Percentiles rank a stretch among this genome's conserved stretches.
These are phyloP conservation scores for Saccharomyces pastorianus DNA, from an alignment of 1,139 yeast species.

Conservation along the genomic window DNA sequence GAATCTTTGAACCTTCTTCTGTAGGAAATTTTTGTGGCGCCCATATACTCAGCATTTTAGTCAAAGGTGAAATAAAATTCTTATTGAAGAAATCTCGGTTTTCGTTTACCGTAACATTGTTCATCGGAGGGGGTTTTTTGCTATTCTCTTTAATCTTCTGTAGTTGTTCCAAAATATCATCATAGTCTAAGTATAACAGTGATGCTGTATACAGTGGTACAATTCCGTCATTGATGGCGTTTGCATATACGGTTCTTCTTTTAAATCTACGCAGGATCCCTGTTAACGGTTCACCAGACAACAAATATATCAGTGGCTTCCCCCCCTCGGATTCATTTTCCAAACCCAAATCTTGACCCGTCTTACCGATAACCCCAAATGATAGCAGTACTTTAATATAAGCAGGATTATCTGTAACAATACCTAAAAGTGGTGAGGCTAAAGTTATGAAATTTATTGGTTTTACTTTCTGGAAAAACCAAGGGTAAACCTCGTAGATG, in stretches of 20 bases:
- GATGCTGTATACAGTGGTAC: slow-evolving; percentile 87
- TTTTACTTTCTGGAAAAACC: slow-evolving; percentile 51
- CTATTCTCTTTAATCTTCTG: slow-evolving; percentile 19
- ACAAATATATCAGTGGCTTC: slow-evolving; percentile 59
- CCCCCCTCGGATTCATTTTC: slow-evolving; percentile 23
- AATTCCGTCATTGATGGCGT: slow-evolving; percentile 57
- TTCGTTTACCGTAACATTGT: slow-evolving; percentile 19
- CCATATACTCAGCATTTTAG: slow-evolving; percentile 26
- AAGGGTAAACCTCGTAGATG: slow-evolving; percentile 58
- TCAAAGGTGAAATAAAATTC: slow-evolving; percentile 25
- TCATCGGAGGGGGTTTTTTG: slow-evolving; percentile 34
- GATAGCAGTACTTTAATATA: slow-evolving; percentile 74
- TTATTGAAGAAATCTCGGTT: slow-evolving; percentile 19
- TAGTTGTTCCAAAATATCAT: slow-evolving; percentile 32
- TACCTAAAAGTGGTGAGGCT: slow-evolving; percentile 82
- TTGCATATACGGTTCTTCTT: slow-evolving; percentile 41
- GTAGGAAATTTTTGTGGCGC: slow-evolving; percentile 26
- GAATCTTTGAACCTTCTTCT: slow-evolving; percentile 33
- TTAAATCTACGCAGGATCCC: slow-evolving; percentile 51
- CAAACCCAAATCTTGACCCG: slow-evolving; percentile 88
- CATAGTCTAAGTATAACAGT: slow-evolving; percentile 62
- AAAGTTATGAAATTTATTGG: slow-evolving; percentile 74
- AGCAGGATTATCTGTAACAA: slow-evolving; percentile 73
- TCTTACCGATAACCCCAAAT: slow-evolving; percentile 81
- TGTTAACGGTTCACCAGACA: slow-evolving; percentile 80